Evolutionary conservation across 176 grass and related monocot genomes (phyloP).

Genomic region (Zizania latifolia): DNA sequence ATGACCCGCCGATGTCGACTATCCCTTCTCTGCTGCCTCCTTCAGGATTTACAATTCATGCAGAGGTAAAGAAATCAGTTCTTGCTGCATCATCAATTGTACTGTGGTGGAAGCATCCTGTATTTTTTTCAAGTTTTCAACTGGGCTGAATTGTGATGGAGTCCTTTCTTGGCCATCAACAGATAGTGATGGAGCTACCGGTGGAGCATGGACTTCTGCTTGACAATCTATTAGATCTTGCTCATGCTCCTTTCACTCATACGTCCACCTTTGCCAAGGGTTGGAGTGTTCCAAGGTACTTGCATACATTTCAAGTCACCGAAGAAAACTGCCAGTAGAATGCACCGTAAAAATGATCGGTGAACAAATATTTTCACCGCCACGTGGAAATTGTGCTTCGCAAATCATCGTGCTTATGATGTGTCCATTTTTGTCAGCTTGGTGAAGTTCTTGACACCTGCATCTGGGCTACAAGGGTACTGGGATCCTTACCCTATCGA

Average conservation of each 20-base stretch:
- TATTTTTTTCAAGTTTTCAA: background rate
- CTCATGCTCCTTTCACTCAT: constrained; percentile 97
- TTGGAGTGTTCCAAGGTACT: constrained; percentile 93
- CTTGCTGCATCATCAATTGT: background rate
- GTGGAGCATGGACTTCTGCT: constrained; percentile 91
- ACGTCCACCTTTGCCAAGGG: constrained; percentile 96
- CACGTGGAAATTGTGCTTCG: background rate
- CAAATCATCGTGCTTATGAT: background rate
- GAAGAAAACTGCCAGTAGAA: background rate
- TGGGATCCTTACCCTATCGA: constrained; percentile 99
- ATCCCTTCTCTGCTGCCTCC: constrained; percentile 87
- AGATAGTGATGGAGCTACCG: constrained; percentile 97
- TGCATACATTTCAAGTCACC: background rate
- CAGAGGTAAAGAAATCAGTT: constrained; percentile 52
- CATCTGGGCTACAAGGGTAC: constrained; percentile 87
- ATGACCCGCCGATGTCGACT: constrained; percentile 50
- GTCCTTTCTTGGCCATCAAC: constrained; percentile 30
- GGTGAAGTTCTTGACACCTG: constrained; percentile 88
- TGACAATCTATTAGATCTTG: constrained; percentile 96
- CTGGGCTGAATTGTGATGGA: background rate
- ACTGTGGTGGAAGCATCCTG: background rate
- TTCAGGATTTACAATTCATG: constrained; percentile 78
- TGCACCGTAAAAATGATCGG: no score
- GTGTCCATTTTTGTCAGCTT: constrained; percentile 37
- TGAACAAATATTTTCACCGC: background rate